Conservation (phyloP, 805 yeast genomes). For the Ogataea siamensis region DNA sequence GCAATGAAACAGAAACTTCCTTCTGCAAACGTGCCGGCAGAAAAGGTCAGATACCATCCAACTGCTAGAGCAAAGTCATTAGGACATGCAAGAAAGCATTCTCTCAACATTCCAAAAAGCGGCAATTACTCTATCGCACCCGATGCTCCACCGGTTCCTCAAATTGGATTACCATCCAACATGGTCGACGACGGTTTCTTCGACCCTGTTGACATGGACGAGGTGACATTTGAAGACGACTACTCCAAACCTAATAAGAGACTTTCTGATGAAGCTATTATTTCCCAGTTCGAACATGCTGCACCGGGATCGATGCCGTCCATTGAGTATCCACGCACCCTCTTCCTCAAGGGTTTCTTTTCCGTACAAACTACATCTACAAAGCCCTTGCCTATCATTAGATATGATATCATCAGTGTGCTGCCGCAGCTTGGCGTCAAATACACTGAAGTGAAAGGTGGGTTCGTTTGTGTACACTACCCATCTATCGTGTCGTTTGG, state of each 20-base stretch:
- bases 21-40: constrained; percentile 32
- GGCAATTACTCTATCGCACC: constrained; percentile 19
- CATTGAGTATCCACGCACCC: constrained; percentile 86
- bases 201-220: constrained; percentile 52
- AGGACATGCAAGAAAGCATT: constrained; percentile 72
- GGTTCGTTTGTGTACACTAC: constrained; percentile 78
- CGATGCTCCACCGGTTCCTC: constrained; percentile 46
- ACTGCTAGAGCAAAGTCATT: constrained; percentile 86
- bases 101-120: constrained; percentile 38
- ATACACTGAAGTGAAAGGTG: constrained; percentile 89
- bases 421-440: constrained; percentile 74
- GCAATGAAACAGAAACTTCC: constrained; percentile 12
- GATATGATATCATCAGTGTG: constrained; percentile 78
- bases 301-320: constrained; percentile 86
- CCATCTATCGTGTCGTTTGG: constrained; percentile 40
- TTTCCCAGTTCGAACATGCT: constrained; percentile 48
- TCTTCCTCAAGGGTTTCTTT: constrained; percentile 89
- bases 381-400: constrained; percentile 82
- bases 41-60: constrained; percentile 53
- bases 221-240: constrained; percentile 29
- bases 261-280: constrained; percentile 47
- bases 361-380: constrained; percentile 94
- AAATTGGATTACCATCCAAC: constrained; percentile 29
- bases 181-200: constrained; percentile 51
- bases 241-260: constrained; percentile 30